Base-by-base conservation (phyloP, 139 green algal genomes). In the Volvox reticuliferus region DNA sequence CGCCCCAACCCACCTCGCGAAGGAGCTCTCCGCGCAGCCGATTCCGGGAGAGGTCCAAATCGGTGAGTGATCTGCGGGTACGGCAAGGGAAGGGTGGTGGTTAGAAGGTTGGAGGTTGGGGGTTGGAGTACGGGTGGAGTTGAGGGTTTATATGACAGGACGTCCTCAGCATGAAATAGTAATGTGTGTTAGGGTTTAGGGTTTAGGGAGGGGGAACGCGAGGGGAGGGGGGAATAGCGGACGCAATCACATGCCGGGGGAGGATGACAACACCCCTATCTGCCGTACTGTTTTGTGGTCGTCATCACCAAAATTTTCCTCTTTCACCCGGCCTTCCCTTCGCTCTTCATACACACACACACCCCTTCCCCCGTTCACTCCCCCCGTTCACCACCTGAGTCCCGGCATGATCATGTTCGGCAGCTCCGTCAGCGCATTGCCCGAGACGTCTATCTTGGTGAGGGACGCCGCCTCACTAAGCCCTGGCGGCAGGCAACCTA, bases 31-130 rank as follows among this genome's bases (percentile, higher is more conserved):
- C 92, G 84, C 88, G 50, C 37, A 96, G 75, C 32, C 62, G 32
- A 86, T 96, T 96, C 35, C 87, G n/a, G 21, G 82, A 89, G 2
- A 95, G 50, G 78, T 96, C 90, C 44, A 96, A 79, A 13, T 95
- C 90, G 13, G 77, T 87, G 33, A 96, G 88, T 9, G 78, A 82
- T 61, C 76, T 37, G 75, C 28, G 77, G n/a, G 1, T 0, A 13
- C 16, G 26, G 71, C 17, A 79, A 2, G 65, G 65, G 65, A 73
- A 2, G 65, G 65, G 12, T 3, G 21, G 65, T 5, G 12, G 65
- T 2, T 5, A 28, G 65, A 12, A n/a, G 65, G 21, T 24, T 3
- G 65, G 65, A 73, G 24, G 24, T 24, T 2, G 16, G 21, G 65
- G 65, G 65, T 30, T 73, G 65, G 12, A 12, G 65, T 2, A 9